Evolutionary conservation across 805 yeast species (phyloP).

Genomic region (Monosporozyma siamensis): DNA sequence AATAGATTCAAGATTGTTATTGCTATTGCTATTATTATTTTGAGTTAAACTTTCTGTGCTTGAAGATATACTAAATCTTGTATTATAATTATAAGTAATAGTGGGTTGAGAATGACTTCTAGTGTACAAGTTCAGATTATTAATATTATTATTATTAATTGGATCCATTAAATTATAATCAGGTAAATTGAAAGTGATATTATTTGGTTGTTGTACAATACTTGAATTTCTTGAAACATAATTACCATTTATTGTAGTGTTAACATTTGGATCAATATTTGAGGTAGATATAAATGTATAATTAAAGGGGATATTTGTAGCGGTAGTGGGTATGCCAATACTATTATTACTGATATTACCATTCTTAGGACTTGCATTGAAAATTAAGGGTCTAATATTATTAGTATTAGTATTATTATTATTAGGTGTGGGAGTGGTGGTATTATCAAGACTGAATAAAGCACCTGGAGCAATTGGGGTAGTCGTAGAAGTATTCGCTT

Average conservation of each 20-base stretch:
- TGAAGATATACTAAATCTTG: not conserved
- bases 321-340: not conserved
- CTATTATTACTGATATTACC: not conserved
- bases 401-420: not conserved
- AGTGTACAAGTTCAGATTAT: not conserved
- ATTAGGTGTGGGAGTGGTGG: not conserved
- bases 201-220: not conserved
- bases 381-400: not conserved
- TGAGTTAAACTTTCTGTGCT: no score
- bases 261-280: not conserved
- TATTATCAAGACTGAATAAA: no score
- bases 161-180: no score
- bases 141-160: not conserved
- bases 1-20: no score
- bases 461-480: no score
- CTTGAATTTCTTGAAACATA: not conserved
- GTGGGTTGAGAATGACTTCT: not conserved
- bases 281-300: not conserved
- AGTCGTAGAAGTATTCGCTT: no score
- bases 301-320: not conserved
- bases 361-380: not conserved
- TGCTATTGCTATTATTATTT: no score
- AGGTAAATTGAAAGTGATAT: no score
- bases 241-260: not conserved
- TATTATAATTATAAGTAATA: not conserved